Percentiles rank a stretch among this genome's conserved stretches.
Conservation (phyloP, 495 filamentous ascomycete genomes). For the Neurospora discreta region DNA sequence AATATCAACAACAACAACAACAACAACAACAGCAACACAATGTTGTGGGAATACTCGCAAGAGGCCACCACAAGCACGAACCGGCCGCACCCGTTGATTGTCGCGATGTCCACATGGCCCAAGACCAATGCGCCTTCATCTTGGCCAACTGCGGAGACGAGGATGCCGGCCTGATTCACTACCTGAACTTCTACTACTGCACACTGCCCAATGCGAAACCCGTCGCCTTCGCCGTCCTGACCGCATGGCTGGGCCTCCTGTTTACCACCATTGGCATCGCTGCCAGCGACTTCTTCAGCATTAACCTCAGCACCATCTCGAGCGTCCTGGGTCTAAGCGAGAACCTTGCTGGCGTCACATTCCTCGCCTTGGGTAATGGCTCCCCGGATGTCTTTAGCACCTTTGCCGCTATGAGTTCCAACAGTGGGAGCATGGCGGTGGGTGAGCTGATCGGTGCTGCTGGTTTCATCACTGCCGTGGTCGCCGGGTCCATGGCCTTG, state of each 20-base stretch:
- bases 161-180: slow-evolving; percentile 80
- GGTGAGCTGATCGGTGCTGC: slow-evolving; percentile 95
- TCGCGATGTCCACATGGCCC: slow-evolving; percentile 61
- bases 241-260: slow-evolving; percentile 76
- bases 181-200: slow-evolving; percentile 91
- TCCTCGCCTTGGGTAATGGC: slow-evolving; percentile 97
- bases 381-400: slow-evolving; percentile 98
- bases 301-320: slow-evolving; percentile 89
- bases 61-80: slow-evolving; percentile 6
- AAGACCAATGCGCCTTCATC: slow-evolving; percentile 81
- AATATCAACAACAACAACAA: neutral
- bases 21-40: neutral
- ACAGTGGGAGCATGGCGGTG: slow-evolving; percentile 89
- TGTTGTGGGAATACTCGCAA: neutral
- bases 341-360: slow-evolving; percentile 91
- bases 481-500: slow-evolving; percentile 96
- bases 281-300: slow-evolving; percentile 94
- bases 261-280: slow-evolving; percentile 99
- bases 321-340: slow-evolving; percentile 85
- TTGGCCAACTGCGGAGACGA: slow-evolving; percentile 73
- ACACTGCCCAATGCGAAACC: slow-evolving; percentile 54
- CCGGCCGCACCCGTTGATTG: slow-evolving; percentile 43
- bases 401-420: slow-evolving; percentile 93
- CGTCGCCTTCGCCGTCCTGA: slow-evolving; percentile 64
- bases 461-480: slow-evolving; percentile 91